These are phyloP conservation scores for Hypoxylon intermedium DNA, from an alignment of 495 filamentous ascomycete genomes.

Conservation along the genomic window DNA sequence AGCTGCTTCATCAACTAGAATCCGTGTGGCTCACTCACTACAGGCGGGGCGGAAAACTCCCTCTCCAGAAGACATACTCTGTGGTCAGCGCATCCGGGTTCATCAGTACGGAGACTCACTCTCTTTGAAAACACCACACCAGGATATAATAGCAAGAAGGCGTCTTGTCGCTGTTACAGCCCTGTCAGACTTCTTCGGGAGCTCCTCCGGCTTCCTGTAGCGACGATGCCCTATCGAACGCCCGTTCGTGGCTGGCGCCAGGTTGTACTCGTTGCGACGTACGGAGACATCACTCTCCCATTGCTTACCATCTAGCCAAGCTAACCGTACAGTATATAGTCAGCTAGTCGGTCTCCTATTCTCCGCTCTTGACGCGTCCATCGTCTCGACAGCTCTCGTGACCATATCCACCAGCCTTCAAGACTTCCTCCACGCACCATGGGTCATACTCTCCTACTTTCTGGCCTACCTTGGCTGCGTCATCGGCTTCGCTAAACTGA, in stretches of 20 bases:
- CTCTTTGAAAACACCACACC: no score
- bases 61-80: no score
- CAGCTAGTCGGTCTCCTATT: constrained; percentile 64
- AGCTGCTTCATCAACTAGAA: no score
- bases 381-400: constrained; percentile 68
- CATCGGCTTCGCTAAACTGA: constrained; percentile 65
- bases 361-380: constrained; percentile 67
- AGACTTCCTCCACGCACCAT: constrained; percentile 61
- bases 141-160: no score
- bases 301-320: constrained; percentile 7
- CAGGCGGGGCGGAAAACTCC: no score
- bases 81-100: no score
- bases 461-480: constrained; percentile 67
- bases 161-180: no score
- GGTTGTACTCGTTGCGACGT: constrained; percentile 34
- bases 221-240: constrained; percentile 30
- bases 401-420: constrained; percentile 62
- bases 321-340: constrained; percentile 40
- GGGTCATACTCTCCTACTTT: constrained; percentile 67
- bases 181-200: no score
- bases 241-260: constrained; percentile 32
- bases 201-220: no score
- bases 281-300: background rate
- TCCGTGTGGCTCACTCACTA: no score
- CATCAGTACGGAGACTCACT: no score